A percentile compares a stretch with the other conserved stretches of the same genome.
Evolutionary conservation across 2,329 filamentous ascomycete species (phyloP).

Genomic region (Sodiomyces alkalinus): DNA sequence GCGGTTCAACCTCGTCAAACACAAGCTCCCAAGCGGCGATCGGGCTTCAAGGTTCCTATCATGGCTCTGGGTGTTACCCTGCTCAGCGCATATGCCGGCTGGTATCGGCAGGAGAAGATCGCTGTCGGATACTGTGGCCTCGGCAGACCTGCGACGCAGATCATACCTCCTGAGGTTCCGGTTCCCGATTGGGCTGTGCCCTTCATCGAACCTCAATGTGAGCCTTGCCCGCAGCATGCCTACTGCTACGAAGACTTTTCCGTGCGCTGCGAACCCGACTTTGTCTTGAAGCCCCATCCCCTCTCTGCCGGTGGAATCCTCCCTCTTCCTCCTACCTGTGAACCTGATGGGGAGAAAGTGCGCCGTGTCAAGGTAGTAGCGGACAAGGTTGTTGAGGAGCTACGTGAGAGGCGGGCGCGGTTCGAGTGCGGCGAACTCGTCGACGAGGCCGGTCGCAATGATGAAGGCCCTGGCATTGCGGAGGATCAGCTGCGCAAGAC

Average conservation of each 20-base stretch:
- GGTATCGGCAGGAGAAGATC: constrained; percentile 93
- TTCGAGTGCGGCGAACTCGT: constrained; percentile 74
- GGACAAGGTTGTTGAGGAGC: constrained; percentile 72
- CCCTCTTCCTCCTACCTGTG: constrained; percentile 80
- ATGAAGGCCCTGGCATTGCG: constrained; percentile 41
- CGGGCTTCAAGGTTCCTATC: constrained; percentile 29
- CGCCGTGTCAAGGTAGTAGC: constrained; percentile 76
- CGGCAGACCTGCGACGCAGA: constrained; percentile 43
- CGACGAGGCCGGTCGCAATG: constrained; percentile 42
- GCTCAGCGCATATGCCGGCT: constrained; percentile 56
- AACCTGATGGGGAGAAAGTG: constrained; percentile 86
- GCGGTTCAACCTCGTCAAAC: constrained; percentile 27
- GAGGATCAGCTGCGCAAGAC: constrained; percentile 66
- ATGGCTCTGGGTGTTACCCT: constrained; percentile 57
- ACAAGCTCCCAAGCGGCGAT: constrained; percentile 11
- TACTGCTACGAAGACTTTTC: constrained; percentile 70
- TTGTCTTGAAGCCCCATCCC: constrained; percentile 72
- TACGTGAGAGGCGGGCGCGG: constrained; percentile 72
- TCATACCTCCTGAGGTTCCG: constrained; percentile 31
- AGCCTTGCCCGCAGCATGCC: constrained; percentile 79
- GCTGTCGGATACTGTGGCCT: constrained; percentile 89
- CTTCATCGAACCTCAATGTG: constrained; percentile 65
- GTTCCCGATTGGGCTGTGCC: constrained; percentile 60
- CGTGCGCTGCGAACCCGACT: constrained; percentile 73
- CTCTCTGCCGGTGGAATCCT: constrained; percentile 66